Evolutionary conservation across 2,329 filamentous ascomycete genomes (phyloP).

Genomic region (Aureobasidium sp.): DNA sequence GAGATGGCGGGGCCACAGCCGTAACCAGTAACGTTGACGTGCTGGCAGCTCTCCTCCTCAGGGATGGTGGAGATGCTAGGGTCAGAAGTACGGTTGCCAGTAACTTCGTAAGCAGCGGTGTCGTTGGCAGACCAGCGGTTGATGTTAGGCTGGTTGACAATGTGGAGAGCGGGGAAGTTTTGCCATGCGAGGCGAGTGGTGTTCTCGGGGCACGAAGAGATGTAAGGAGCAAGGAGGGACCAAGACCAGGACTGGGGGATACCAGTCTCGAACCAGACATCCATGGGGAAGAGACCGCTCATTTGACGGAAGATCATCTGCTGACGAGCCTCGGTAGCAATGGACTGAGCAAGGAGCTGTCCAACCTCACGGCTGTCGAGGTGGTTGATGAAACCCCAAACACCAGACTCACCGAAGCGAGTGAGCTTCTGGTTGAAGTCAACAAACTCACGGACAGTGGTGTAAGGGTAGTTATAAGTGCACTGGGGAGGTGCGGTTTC

Average conservation of each 20-base stretch:
- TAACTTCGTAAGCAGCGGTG: conserved; percentile 56
- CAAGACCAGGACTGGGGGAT: conserved; percentile 81
- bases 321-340: conserved; percentile 72
- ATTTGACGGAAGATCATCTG: conserved; percentile 82
- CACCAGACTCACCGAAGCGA: conserved; percentile 69
- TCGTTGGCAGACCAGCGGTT: conserved; percentile 58
- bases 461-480: conserved; percentile 74
- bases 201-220: conserved; percentile 64
- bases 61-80: conserved; percentile 43
- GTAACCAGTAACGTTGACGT: conserved; percentile 46
- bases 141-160: conserved; percentile 72
- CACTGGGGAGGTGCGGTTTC: conserved; percentile 63
- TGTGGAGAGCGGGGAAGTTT: conserved; percentile 67
- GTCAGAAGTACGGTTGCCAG: conserved; percentile 52
- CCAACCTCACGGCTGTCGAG: conserved; percentile 68
- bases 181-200: conserved; percentile 74
- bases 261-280: conserved; percentile 72
- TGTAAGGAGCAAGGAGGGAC: conserved; percentile 75
- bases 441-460: conserved; percentile 66
- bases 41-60: conserved; percentile 48
- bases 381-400: conserved; percentile 74
- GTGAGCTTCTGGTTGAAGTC: conserved; percentile 86
- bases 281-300: conserved; percentile 70
- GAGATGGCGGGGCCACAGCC: conserved; percentile 59
- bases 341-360: conserved; percentile 65